Base-by-base conservation (phyloP, 139 green algal species). In the Gonium pectorale region DNA sequence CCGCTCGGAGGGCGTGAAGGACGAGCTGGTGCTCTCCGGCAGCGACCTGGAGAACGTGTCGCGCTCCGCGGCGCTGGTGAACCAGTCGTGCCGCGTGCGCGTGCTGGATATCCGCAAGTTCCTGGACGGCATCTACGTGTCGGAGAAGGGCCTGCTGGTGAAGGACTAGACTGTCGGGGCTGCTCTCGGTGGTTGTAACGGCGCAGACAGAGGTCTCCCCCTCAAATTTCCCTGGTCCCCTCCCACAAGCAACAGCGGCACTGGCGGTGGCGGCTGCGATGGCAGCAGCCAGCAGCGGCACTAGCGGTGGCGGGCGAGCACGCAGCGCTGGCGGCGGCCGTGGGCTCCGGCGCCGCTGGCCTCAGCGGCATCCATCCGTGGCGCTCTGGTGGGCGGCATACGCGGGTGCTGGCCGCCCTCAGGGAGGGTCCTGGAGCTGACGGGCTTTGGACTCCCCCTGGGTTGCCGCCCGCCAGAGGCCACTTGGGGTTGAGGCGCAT, bases 41-140 rank as follows among this genome's bases (percentile, higher is more conserved):
- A 99, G 98, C 91, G 93, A 97, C 91, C 94, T 99, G 73, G 97
- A 99, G 90, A 94, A 98, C 83, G 98, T 99, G 31, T 96, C 90
- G 17, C 91, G 94, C 77, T 95, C 90, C 37, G 87, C 86, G 69
- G 96, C 97, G 5, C 94, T 98, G 40, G 98, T 99, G 92, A 94
- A 96, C 92, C 95, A 98, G 90, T 90, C 91, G 31, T 95, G 93
- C 87, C 75, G 93, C 46, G 92, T 95, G 24, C 84, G 80, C 86
- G 96, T 96, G 72, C 98, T 99, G 95, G 98, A 99, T 90, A 99
- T 99, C 92, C 93, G 98, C 80, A 99, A 99, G 94, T 99, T 99
- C 92, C 88, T 99, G 86, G 98, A 99, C 79, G 98, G 98, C 81
- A 95, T 99, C 86, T 99, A 99, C 86, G 90, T 99, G 41, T 95